Evolutionary conservation across 495 filamentous ascomycete species (phyloP), one percentile per base, ranked within the genome.

Genomic region (Aspergillus ellipticus): DNA sequence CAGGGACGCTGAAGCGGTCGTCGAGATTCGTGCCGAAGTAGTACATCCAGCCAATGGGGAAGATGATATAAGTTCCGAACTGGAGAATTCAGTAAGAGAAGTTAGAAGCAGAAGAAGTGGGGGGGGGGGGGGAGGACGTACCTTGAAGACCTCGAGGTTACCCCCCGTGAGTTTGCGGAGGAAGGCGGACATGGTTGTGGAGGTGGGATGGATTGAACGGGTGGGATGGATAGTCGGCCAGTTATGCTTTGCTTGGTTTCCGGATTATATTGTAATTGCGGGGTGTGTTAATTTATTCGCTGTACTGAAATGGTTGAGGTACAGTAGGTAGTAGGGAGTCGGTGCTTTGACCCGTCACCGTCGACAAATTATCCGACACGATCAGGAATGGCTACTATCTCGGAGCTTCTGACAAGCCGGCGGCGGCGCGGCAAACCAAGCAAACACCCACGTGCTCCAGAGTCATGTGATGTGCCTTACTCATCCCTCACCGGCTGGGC

Each of bases 11-110:
- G 78, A 99, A 99, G 56, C 88, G 87, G 52, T 85, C 81, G 72
- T 99, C 94, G 58, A 99, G 89, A 71, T 99, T 99, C 42, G 92
- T 96, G 69, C 94, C 94, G 78, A 97, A 98, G 76, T 98, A 98
- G 80, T 96, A 98, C 94, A 98, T 98, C 78, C 94, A 89, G 58
- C 89, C 92, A 63, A 98, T 97, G 20, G 94, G 94, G 75, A 98
- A 97, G 80, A 97, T 85, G 74, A 98, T 87, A 77, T 97, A 98
- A 81, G 93, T 88, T 76, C 92, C 91, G 76, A 97, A 97, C 92
- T 97, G 39, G 37, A 6, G 16, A 43, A 39, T 42, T 51, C 3
- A 19, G 15, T 16, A 39, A 49, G 10, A 21, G 21, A 3, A 17
- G 11, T n/a, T 35, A 48, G 42, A 13, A 28, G 10, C n/a, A 21